A percentile compares a stretch with the other conserved stretches of the same genome.
Evolutionary conservation across 2,329 filamentous ascomycete genomes (phyloP).

Genomic region (Ploettnerulaceae sp.): DNA sequence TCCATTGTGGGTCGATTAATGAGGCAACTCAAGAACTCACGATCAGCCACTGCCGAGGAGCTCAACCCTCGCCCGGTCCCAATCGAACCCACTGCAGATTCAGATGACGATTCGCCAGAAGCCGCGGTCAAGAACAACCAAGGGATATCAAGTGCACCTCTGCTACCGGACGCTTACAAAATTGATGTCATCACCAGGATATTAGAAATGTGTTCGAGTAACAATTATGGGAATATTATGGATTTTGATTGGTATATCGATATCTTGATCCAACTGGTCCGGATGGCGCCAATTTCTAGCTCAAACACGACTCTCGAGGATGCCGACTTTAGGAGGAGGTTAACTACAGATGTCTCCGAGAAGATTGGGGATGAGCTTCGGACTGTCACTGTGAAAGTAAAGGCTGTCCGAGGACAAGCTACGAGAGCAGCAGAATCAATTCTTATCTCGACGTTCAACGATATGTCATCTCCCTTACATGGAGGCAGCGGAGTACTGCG

Average conservation of each 20-base stretch:
- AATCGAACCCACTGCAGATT: slow-evolving; percentile 39
- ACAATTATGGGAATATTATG: slow-evolving; percentile 77
- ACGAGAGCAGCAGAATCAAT: slow-evolving; percentile 75
- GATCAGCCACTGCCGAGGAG: slow-evolving; percentile 44
- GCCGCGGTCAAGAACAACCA: slow-evolving; percentile 44
- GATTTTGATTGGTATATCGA: slow-evolving; percentile 99
- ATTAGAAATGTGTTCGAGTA: slow-evolving; percentile 80
- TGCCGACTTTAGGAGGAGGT: slow-evolving; percentile 11
- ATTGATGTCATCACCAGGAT: slow-evolving; percentile 78
- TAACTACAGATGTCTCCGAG: slow-evolving; percentile 48
- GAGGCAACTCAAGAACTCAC: slow-evolving; percentile 71
- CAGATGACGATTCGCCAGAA: slow-evolving; percentile 53
- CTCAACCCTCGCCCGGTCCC: slow-evolving; percentile 42
- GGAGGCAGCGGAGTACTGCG: slow-evolving; percentile 62
- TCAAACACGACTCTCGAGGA: slow-evolving; percentile 25
- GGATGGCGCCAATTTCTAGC: slow-evolving; percentile 55
- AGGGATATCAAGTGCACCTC: slow-evolving; percentile 48
- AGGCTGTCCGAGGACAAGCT: slow-evolving; percentile 73
- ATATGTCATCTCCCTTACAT: slow-evolving; percentile 50
- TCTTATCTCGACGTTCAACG: slow-evolving; percentile 56
- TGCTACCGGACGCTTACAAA: slow-evolving; percentile 81
- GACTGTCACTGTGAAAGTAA: slow-evolving; percentile 88
- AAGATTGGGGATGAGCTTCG: slow-evolving; percentile 80
- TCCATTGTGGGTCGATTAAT: slow-evolving; percentile 82
- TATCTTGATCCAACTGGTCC: slow-evolving; percentile 78